Conservation (phyloP, 306 rosid genomes). For the Astragalus membranaceus region DNA sequence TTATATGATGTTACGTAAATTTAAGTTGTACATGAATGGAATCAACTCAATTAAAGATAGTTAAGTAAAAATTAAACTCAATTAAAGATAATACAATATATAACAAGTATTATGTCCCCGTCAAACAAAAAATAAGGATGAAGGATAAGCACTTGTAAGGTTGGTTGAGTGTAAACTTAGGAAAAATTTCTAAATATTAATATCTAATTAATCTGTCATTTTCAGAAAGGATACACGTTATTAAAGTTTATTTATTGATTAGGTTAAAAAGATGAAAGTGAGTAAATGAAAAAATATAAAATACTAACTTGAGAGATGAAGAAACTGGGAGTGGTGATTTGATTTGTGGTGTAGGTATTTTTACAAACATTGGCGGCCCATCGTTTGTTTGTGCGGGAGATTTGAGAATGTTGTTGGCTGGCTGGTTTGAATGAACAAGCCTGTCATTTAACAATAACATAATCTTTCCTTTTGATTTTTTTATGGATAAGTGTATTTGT, state of each 20-base stretch:
- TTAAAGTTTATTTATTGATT: background rate
- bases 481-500: background rate
- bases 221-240: background rate
- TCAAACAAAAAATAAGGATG: background rate
- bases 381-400: background rate
- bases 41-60: background rate
- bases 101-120: too few relatives aligned
- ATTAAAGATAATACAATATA: background rate
- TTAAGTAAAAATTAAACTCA: background rate
- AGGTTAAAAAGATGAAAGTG: background rate
- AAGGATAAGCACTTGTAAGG: too few relatives aligned
- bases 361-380: slow-evolving; percentile 24
- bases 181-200: background rate
- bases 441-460: background rate
- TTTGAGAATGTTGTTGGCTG: slow-evolving; percentile 20
- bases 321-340: background rate
- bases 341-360: background rate
- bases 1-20: background rate
- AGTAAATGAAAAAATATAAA: background rate
- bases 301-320: background rate
- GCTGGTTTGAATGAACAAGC: background rate
- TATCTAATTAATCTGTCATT: background rate
- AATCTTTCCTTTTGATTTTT: background rate
- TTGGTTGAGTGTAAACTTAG: background rate
- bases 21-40: background rate